These are phyloP conservation scores for Penicillium sp. DNA, from an alignment of 2,329 filamentous ascomycete genomes.

Conservation along the genomic window DNA sequence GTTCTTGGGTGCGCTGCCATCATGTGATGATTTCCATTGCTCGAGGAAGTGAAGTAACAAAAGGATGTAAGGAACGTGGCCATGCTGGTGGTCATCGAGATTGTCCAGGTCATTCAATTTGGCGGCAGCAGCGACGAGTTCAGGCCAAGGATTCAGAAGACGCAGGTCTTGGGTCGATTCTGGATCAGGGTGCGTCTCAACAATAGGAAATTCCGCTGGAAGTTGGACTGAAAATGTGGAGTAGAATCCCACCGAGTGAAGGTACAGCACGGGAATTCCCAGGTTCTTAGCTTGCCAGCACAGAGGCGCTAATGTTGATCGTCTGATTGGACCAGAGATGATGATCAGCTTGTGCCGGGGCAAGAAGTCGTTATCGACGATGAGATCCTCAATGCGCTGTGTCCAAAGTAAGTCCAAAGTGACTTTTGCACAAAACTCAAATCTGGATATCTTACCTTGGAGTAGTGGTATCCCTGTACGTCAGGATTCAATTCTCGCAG, in stretches of 20 bases:
- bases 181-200: constrained; percentile 92
- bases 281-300: constrained; percentile 55
- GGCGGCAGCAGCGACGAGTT: constrained; percentile 68
- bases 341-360: constrained; percentile 62
- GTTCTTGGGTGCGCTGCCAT: constrained; percentile 67
- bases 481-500: constrained; percentile 91
- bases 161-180: constrained; percentile 83
- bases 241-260: constrained; percentile 91
- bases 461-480: constrained; percentile 72
- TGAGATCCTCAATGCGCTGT: constrained; percentile 41
- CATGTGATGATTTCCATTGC: constrained; percentile 72
- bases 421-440: neutral
- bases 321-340: constrained; percentile 60
- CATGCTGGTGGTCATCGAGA: constrained; percentile 79
- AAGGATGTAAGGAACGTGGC: constrained; percentile 85
- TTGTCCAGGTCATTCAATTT: constrained; percentile 67
- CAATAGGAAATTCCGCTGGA: constrained; percentile 80
- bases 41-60: constrained; percentile 81
- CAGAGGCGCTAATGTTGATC: constrained; percentile 54
- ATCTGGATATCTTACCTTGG: constrained; percentile 50
- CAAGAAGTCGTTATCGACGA: constrained; percentile 42
- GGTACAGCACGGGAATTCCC: constrained; percentile 73
- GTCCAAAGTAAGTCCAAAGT: neutral
- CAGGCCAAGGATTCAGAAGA: constrained; percentile 81
- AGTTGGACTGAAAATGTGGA: constrained; percentile 81